Evolutionary conservation across 345 rosid species (phyloP).

Genomic region (Murraya paniculata): DNA sequence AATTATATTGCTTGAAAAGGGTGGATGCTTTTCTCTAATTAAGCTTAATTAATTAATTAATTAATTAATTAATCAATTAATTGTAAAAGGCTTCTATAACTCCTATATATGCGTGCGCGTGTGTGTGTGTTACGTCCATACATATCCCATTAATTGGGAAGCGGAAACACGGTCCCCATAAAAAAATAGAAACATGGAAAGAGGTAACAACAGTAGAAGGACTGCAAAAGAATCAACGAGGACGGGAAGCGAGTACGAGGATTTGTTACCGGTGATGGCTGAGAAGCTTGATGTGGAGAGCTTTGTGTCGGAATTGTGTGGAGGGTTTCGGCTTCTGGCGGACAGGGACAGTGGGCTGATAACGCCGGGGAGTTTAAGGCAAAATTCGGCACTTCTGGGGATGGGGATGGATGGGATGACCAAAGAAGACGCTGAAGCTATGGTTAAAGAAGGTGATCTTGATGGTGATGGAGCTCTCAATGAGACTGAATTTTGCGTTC

Average conservation of each 20-base stretch:
- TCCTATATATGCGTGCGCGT: too few species aligned
- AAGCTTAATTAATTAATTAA: too few species aligned
- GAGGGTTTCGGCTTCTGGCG: slow-evolving; percentile 73
- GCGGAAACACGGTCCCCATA: too few species aligned
- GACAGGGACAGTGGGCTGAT: slow-evolving; percentile 58
- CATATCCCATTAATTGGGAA: too few species aligned
- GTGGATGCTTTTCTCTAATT: too few species aligned
- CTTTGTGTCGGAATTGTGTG: slow-evolving; percentile 76
- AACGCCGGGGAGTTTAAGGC: slow-evolving; percentile 63
- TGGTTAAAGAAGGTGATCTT: slow-evolving; percentile 84
- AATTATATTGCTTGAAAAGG: too few species aligned
- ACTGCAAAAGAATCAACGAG: not conserved
- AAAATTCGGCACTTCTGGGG: slow-evolving; percentile 63
- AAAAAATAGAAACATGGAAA: slow-evolving; percentile 23
- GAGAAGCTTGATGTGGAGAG: slow-evolving; percentile 78
- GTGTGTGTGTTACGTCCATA: too few species aligned
- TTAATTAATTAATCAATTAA: too few species aligned
- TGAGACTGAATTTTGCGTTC: slow-evolving; percentile 75
- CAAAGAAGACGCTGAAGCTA: slow-evolving; percentile 58
- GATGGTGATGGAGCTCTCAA: slow-evolving; percentile 81
- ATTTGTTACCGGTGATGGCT: slow-evolving; percentile 81
- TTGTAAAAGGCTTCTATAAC: too few species aligned
- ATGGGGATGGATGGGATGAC: slow-evolving; percentile 85
- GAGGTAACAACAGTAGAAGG: not conserved
- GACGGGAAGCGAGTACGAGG: slow-evolving; percentile 43